Evolutionary conservation across 2,329 filamentous ascomycete genomes (phyloP).

Genomic region (Fusarium sp.): DNA sequence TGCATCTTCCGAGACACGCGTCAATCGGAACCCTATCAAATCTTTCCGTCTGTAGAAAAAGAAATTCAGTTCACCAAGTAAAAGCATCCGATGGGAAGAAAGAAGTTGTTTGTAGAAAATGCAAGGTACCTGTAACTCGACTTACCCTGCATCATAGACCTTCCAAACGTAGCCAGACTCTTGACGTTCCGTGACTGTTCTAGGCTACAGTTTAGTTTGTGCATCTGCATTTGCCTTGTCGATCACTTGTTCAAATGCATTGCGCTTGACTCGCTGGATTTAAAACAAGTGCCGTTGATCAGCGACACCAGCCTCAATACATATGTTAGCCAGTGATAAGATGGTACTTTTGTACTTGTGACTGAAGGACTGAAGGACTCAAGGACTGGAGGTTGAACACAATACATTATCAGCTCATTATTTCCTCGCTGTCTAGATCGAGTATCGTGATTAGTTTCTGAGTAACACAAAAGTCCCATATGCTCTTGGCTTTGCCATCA

Average conservation of each 20-base stretch:
- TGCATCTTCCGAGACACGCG: slow-evolving; percentile 24
- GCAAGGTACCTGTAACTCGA: slow-evolving; percentile 12
- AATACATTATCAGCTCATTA: too few species aligned
- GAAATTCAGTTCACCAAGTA: background rate
- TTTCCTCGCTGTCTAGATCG: too few species aligned
- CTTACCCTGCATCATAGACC: slow-evolving; percentile 15
- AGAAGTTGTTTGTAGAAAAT: slow-evolving; percentile 2
- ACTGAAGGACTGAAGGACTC: background rate
- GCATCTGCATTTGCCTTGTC: background rate
- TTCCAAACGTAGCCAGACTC: background rate
- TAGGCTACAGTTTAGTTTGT: background rate
- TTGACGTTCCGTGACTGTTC: background rate
- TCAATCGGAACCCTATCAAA: slow-evolving; percentile 1
- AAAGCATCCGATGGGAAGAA: background rate
- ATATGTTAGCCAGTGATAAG: background rate
- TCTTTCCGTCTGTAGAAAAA: background rate
- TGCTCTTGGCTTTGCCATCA: background rate
- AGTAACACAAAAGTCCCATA: background rate
- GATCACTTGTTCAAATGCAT: background rate
- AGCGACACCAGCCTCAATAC: background rate
- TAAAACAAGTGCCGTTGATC: slow-evolving; percentile 21
- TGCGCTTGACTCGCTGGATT: background rate
- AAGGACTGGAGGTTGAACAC: background rate
- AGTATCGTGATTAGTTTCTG: background rate
- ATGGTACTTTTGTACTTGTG: background rate